Base-by-base conservation (phyloP, 139 green algal genomes). In the Pleodorina starrii region DNA sequence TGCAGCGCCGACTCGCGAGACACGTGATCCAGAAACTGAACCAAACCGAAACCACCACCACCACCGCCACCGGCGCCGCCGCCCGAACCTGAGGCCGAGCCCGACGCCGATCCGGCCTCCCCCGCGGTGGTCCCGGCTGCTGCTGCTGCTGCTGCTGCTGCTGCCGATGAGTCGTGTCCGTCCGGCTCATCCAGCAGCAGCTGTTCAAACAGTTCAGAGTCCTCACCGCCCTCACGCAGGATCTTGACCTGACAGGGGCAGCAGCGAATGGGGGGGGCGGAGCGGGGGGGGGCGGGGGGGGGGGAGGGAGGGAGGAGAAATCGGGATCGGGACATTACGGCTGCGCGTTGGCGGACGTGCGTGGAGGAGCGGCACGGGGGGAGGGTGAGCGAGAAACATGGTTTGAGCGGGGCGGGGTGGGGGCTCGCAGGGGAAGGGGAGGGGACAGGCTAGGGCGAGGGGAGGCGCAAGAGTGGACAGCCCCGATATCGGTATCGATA, bases 161-260 rank as follows among this genome's bases (percentile, higher is more conserved):
- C n/a, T n/a, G 63, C 46, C 5, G 54, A 66, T 27, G 32, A 19
- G 63, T 36, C 68, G 54, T 36, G 54, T 44, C 23, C 77, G 74
- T 93, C 93, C 2, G 91, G 91, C 81, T 98, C 96, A 78, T 98
- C 96, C 29, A 98, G 91, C 87, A 98, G 88, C 80, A 95, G 92
- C 51, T 84, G 69, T n/a, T 93, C 87, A 71, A 98, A 97, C 35
- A 93, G 71, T 6, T 91, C 85, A 1, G 87, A 77, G 51, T 93
- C 93, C 42, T 94, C 92, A 21, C 66, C 63, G 10, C 94, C 96
- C 72, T 97, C 93, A 25, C 88, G 88, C 38, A 98, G 75, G 57
- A 96, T 92, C 46, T 92, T 82, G 25, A 93, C 89, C 88, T 91
- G 69, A 43, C 51, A 60, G 17, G 17, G 14, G 17, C 51, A 17